Conservation (phyloP, 1,284 basidiomycete species). For the Ceratorhiza oryzae-sativae region DNA sequence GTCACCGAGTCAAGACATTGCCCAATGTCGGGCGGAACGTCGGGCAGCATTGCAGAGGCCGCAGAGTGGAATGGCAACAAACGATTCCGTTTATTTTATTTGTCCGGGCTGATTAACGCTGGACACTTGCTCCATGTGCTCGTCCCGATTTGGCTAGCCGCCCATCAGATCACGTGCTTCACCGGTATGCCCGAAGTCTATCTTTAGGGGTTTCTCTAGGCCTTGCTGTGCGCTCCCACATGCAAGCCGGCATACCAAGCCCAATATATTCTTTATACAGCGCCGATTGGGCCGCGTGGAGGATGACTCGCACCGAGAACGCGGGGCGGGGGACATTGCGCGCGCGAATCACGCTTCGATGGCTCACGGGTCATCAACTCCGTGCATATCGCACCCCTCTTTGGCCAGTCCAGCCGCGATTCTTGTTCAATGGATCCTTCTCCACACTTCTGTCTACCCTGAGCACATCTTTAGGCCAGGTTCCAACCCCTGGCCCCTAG, state of each 20-base stretch:
- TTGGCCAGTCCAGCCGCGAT: background rate
- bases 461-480: background rate
- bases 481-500: background rate
- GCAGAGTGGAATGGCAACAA: too few relatives aligned
- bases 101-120: conserved; percentile 10
- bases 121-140: conserved; percentile 10
- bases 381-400: background rate
- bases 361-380: background rate
- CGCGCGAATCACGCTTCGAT: background rate
- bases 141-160: conserved; percentile 1
- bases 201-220: conserved; percentile 1
- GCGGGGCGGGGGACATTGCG: background rate
- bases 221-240: background rate
- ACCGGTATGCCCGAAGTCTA: conserved; percentile 4
- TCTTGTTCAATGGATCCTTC: background rate
- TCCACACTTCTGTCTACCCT: background rate
- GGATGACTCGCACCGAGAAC: background rate
- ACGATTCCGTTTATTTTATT: background rate
- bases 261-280: background rate
- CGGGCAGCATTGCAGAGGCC: conserved; percentile 5
- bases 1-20: conserved; percentile 35
- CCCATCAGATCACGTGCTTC: conserved; percentile 7
- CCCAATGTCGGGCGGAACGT: conserved; percentile 35
- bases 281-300: background rate
- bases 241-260: background rate